phyloP scores from a whole-genome alignment of 306 rosid genomes.

The Carpinus viminea region DNA sequence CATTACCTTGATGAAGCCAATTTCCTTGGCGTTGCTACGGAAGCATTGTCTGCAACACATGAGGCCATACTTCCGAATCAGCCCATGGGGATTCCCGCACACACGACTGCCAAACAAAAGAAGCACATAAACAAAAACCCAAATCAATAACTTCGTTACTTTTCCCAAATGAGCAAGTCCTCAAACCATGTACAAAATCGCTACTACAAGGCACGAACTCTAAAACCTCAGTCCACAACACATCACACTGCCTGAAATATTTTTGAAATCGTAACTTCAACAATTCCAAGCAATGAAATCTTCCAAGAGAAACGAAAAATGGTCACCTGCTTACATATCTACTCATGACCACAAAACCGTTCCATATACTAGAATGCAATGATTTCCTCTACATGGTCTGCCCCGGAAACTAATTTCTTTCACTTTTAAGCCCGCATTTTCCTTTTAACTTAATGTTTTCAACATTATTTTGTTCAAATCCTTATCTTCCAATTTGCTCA shows the following conservation, averaged over 20 bases:
- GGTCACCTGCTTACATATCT: too few relatives aligned
- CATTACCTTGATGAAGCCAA: constrained; percentile 85
- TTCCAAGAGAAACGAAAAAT: neutral
- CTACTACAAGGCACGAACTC: neutral
- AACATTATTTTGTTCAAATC: too few relatives aligned
- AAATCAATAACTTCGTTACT: neutral
- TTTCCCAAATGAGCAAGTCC: neutral
- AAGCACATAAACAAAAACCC: neutral
- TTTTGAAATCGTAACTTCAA: neutral
- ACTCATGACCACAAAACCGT: neutral
- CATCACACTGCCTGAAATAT: neutral
- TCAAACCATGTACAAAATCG: neutral
- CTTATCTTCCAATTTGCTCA: too few relatives aligned
- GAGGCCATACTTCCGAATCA: constrained; percentile 90
- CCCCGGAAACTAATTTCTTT: neutral
- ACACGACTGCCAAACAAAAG: constrained; percentile 28
- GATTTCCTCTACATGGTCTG: neutral
- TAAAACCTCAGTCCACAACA: neutral
- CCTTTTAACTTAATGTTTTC: too few relatives aligned
- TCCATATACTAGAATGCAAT: neutral
- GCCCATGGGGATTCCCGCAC: constrained; percentile 87
- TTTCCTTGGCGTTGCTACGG: constrained; percentile 97
- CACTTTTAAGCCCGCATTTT: too few relatives aligned
- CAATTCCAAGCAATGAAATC: neutral
- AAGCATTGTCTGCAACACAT: constrained; percentile 99